Percentiles rank a stretch among this genome's conserved stretches.
These are phyloP conservation scores for Pseudocercospora eumusae DNA, from an alignment of 2,329 filamentous ascomycete species.

Conservation along the genomic window DNA sequence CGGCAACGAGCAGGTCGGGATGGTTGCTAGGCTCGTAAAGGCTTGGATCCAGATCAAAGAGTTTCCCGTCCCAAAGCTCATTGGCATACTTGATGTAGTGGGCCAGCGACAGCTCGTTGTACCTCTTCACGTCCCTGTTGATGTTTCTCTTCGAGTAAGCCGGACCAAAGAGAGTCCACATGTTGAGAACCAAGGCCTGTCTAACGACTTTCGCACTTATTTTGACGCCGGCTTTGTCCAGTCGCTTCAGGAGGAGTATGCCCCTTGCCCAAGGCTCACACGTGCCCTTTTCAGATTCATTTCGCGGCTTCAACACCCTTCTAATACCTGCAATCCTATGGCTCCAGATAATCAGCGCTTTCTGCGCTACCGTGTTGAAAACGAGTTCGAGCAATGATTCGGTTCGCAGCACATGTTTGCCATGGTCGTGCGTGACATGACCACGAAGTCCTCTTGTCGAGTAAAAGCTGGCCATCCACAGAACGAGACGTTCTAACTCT, in stretches of 20 bases:
- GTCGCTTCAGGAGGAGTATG: slow-evolving; percentile 32
- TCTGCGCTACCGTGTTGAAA: slow-evolving; percentile 33
- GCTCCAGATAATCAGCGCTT: slow-evolving; percentile 40
- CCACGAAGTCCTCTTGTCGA: neutral
- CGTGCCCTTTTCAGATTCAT: neutral
- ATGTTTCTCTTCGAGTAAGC: slow-evolving; percentile 27
- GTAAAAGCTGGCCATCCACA: slow-evolving; percentile 51
- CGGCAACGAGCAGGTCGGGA: slow-evolving; percentile 23
- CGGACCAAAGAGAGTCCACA: slow-evolving; percentile 43
- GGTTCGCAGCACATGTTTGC: neutral
- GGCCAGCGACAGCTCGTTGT: slow-evolving; percentile 32
- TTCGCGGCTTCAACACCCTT: slow-evolving; percentile 17
- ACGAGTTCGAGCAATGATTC: slow-evolving; percentile 22
- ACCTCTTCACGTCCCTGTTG: slow-evolving; percentile 26
- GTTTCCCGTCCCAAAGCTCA: slow-evolving; percentile 30
- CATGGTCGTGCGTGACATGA: neutral
- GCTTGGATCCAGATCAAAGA: slow-evolving; percentile 24
- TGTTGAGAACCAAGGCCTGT: slow-evolving; percentile 28
- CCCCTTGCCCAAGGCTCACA: slow-evolving; percentile 38
- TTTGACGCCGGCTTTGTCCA: slow-evolving; percentile 24
- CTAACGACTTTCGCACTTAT: slow-evolving; percentile 23
- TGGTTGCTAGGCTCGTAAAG: slow-evolving; percentile 21
- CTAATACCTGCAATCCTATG: slow-evolving; percentile 30
- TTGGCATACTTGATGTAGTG: slow-evolving; percentile 39
- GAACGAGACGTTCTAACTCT: slow-evolving; percentile 54